A percentile compares a stretch with the other conserved stretches of the same genome.
These are phyloP conservation scores for Lactifluus echinatus DNA, from an alignment of 768 basidiomycete species.

Conservation along the genomic window DNA sequence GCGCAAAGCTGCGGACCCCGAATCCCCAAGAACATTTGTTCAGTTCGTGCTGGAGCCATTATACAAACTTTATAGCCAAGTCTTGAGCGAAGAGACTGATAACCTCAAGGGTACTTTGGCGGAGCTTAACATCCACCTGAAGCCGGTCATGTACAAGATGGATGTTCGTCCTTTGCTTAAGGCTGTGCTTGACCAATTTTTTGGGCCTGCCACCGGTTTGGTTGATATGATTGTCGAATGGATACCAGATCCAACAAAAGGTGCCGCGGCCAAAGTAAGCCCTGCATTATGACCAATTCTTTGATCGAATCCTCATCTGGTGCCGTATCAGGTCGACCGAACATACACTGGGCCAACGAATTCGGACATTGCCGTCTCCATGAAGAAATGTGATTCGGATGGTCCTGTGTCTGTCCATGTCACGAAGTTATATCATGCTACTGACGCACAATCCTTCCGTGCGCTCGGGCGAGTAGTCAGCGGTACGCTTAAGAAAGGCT, in stretches of 20 bases:
- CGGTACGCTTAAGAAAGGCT: constrained; percentile 78
- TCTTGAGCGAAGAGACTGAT: constrained; percentile 91
- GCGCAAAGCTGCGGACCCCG: constrained; percentile 72
- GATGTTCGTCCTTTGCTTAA: constrained; percentile 93
- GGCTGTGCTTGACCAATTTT: constrained; percentile 91
- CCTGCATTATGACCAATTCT: background rate
- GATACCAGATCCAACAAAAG: constrained; percentile 72
- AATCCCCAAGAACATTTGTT: constrained; percentile 78
- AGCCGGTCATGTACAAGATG: constrained; percentile 96
- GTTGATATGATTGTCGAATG: constrained; percentile 89
- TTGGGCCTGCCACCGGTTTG: constrained; percentile 81
- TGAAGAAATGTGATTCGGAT: constrained; percentile 74
- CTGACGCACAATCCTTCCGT: constrained; percentile 93
- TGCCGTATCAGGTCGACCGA: constrained; percentile 49
- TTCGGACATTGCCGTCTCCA: constrained; percentile 64
- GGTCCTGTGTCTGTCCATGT: constrained; percentile 92
- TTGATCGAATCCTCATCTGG: constrained; percentile 4
- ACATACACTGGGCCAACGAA: constrained; percentile 87
- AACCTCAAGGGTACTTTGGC: constrained; percentile 70
- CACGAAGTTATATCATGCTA: constrained; percentile 91
- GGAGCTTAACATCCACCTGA: constrained; percentile 73
- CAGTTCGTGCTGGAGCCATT: constrained; percentile 94
- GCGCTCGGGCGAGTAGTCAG: constrained; percentile 93
- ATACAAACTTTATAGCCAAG: constrained; percentile 95
- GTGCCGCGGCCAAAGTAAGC: constrained; percentile 50